These are phyloP conservation scores for Lolium rigidum DNA, from an alignment of 176 grass and related monocot species.

Conservation along the genomic window DNA sequence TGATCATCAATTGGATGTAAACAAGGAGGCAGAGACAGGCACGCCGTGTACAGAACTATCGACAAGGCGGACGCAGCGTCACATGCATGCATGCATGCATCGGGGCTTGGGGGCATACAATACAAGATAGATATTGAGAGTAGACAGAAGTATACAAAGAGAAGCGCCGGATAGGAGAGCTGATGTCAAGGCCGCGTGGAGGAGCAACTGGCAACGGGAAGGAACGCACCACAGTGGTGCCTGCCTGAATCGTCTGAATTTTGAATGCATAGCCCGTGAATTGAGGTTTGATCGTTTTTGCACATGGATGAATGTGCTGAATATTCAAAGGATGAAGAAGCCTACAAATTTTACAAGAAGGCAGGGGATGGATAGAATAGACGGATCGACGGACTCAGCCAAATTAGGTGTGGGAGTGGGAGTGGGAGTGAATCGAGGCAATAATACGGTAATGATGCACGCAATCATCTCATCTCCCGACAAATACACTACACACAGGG, in stretches of 20 bases:
- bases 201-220: constrained; percentile 34
- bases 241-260: not conserved
- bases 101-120: not conserved
- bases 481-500: constrained; percentile 5
- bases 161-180: constrained; percentile 28
- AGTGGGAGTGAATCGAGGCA: not conserved
- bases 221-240: too few relatives aligned
- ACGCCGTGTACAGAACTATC: not conserved
- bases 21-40: constrained; percentile 8
- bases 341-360: not conserved
- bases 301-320: not conserved
- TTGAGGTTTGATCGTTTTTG: not conserved
- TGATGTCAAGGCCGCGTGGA: not conserved
- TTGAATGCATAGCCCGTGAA: not conserved
- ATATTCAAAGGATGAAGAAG: not conserved
- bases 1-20: not conserved
- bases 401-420: too few relatives aligned
- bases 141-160: constrained; percentile 6
- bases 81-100: constrained; percentile 16
- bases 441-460: constrained; percentile 34
- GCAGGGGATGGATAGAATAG: not conserved
- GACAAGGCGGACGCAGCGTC: constrained; percentile 23
- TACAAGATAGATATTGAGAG: constrained; percentile 6
- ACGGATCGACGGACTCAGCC: not conserved
- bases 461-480: constrained; percentile 21